Percentiles rank a stretch among this genome's conserved stretches.
phyloP scores from a whole-genome alignment of 2,329 filamentous ascomycete genomes.

The Lasiodiplodia theobromae region DNA sequence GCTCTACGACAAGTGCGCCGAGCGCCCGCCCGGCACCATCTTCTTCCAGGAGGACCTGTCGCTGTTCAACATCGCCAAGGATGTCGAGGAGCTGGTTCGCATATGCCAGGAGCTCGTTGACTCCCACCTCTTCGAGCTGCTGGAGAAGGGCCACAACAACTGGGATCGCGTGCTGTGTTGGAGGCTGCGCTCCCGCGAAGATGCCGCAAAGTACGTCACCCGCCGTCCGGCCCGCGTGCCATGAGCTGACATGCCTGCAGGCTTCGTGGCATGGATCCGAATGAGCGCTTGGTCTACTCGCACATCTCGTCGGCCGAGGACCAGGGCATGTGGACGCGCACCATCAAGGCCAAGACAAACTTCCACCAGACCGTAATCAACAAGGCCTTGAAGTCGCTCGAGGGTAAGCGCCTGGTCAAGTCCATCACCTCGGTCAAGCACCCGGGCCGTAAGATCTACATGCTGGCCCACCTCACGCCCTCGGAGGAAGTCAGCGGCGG shows the following conservation, averaged over 20 bases:
- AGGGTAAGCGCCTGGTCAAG: slow-evolving; percentile 81
- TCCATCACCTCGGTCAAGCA: slow-evolving; percentile 91
- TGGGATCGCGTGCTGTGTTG: slow-evolving; percentile 47
- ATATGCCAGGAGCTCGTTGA: slow-evolving; percentile 45
- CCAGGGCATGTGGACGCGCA: slow-evolving; percentile 90
- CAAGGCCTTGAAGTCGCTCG: slow-evolving; percentile 82
- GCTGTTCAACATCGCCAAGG: slow-evolving; percentile 44
- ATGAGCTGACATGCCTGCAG: slow-evolving; percentile 34
- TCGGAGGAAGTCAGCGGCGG: slow-evolving; percentile 92
- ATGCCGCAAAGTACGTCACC: slow-evolving; percentile 45
- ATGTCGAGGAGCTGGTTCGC: slow-evolving; percentile 41
- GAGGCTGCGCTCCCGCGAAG: slow-evolving; percentile 44
- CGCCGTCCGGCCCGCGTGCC: no score
- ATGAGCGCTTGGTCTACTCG: slow-evolving; percentile 87
- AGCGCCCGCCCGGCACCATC: slow-evolving; percentile 43
- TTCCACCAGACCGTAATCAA: slow-evolving; percentile 85
- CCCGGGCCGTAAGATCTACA: slow-evolving; percentile 93
- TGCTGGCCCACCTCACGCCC: slow-evolving; percentile 83
- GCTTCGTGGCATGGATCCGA: slow-evolving; percentile 58
- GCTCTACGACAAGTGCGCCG: slow-evolving; percentile 49
- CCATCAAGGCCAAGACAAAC: slow-evolving; percentile 79
- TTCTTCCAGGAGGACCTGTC: slow-evolving; percentile 50
- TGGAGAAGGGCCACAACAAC: slow-evolving; percentile 35
- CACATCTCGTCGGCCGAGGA: slow-evolving; percentile 85
- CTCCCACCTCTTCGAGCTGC: slow-evolving; percentile 46